Evolutionary conservation across 2,329 filamentous ascomycete species (phyloP).

Genomic region (Paracorniculantispora psalliotae): DNA sequence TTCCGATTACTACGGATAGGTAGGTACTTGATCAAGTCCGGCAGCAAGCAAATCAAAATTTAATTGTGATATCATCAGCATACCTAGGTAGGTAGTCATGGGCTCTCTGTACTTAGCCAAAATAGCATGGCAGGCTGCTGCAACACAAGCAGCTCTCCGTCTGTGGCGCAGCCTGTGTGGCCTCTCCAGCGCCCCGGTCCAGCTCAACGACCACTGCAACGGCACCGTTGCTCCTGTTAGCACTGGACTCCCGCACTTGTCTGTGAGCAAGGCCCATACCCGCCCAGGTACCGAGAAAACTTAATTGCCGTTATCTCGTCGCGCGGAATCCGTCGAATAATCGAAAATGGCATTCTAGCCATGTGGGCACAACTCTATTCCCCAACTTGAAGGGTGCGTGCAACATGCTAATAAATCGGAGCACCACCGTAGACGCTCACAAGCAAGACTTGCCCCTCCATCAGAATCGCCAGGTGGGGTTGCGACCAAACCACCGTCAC

Average conservation of each 20-base stretch:
- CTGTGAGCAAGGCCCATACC: background rate
- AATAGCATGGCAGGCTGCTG: too few relatives aligned
- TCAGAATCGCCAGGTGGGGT: conserved; percentile 9
- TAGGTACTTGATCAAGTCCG: background rate
- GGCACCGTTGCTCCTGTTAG: too few relatives aligned
- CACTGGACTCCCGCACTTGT: background rate
- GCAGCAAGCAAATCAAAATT: too few relatives aligned
- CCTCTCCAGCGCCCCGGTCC: background rate
- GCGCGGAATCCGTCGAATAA: background rate
- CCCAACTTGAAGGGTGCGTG: background rate
- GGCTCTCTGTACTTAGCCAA: too few relatives aligned
- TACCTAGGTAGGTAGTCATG: too few relatives aligned
- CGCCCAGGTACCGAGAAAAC: background rate
- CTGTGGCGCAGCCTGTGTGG: too few relatives aligned
- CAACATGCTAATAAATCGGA: background rate
- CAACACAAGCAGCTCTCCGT: too few relatives aligned
- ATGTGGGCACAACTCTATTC: background rate
- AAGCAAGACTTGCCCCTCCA: conserved; percentile 3
- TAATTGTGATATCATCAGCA: too few relatives aligned
- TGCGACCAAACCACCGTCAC: background rate
- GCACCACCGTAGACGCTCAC: background rate
- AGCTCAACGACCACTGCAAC: background rate
- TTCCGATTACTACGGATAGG: too few relatives aligned
- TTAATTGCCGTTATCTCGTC: background rate
- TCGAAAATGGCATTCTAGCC: background rate